Percentiles rank a stretch among this genome's conserved stretches.
These are phyloP conservation scores for Malus orientalis DNA, from an alignment of 306 rosid genomes.

Conservation along the genomic window DNA sequence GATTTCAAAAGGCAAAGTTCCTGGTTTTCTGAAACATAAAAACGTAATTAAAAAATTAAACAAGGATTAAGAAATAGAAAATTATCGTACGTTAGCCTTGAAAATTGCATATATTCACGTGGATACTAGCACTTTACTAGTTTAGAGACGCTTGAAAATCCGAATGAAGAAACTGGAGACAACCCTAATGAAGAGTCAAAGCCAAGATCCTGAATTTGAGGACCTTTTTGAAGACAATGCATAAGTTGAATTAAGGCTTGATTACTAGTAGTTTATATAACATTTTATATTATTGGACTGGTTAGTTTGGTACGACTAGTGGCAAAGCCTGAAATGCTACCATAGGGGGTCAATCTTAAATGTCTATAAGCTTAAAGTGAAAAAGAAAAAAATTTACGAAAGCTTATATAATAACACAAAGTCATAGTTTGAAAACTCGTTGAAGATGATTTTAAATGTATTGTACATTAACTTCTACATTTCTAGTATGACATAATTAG, in stretches of 20 bases:
- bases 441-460: too few species aligned
- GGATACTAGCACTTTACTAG: slow-evolving; percentile 10
- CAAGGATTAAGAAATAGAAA: neutral
- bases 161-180: slow-evolving; percentile 7
- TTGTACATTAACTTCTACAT: too few species aligned
- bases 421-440: too few species aligned
- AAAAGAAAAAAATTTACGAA: too few species aligned
- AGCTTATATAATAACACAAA: too few species aligned
- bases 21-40: slow-evolving; percentile 26
- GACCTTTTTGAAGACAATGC: slow-evolving; percentile 17
- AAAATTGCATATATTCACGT: slow-evolving; percentile 19
- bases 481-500: too few species aligned
- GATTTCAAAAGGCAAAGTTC: slow-evolving; percentile 21
- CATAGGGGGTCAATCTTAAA: too few species aligned
- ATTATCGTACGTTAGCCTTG: slow-evolving; percentile 14
- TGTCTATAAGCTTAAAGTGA: too few species aligned
- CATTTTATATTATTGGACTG: slow-evolving; percentile 9
- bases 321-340: too few species aligned
- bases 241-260: slow-evolving; percentile 11
- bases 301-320: neutral
- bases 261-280: neutral
- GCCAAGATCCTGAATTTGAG: slow-evolving; percentile 47
- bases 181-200: slow-evolving; percentile 28
- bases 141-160: neutral
- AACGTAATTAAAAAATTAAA: slow-evolving; percentile 1